Base-by-base conservation (phyloP, 345 rosid genomes). In the Aquilaria malaccensis region DNA sequence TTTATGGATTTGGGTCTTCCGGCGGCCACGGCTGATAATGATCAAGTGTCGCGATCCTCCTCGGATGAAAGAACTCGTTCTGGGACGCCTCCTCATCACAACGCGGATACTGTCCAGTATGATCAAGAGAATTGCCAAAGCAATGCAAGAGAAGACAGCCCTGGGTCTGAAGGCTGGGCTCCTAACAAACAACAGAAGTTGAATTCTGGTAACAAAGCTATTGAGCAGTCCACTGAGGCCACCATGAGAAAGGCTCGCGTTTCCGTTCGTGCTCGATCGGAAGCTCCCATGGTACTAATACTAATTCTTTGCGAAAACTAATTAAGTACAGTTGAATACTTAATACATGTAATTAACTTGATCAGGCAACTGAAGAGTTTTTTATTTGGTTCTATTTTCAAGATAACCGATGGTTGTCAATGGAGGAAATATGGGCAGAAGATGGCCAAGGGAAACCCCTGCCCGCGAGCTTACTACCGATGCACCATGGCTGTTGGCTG, bases 161-260 rank as follows among this genome's bases (percentile, higher is more conserved):
- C 96, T 0, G 88, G 87, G 60, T 81, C 88, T 2, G 96, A 82
- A 47, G 70, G 74, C 9, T 83, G 96, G 95, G 81, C 58, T 61
- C 83, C 83, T 45, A 76, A 76, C 72, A 76, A 57, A 49, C 80
- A 84, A 46, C 81, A 80, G 54, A 37, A 37, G 43, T 47, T 77
- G 75, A 76, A 72, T 60, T 32, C 71, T 6, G 32, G 67, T 47
- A 43, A 52, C 0, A 64, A 73, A 2, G 64, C 52, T 15, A 72
- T 82, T 33, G 94, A 93, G 37, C 97, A 87, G 65, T 70, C 94
- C 11, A 49, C 80, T 0, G 94, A 90, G 45, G 95, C 95, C 46
- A 85, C 95, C 32, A 91, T 94, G 96, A 86, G 95, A 62, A 94
- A 86, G 74, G 99, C 96, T 3, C 97, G 99, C 56, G 99, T 94